Evolutionary conservation across 2,329 filamentous ascomycete species (phyloP).

Genomic region (Chalaropsis thielavioides): DNA sequence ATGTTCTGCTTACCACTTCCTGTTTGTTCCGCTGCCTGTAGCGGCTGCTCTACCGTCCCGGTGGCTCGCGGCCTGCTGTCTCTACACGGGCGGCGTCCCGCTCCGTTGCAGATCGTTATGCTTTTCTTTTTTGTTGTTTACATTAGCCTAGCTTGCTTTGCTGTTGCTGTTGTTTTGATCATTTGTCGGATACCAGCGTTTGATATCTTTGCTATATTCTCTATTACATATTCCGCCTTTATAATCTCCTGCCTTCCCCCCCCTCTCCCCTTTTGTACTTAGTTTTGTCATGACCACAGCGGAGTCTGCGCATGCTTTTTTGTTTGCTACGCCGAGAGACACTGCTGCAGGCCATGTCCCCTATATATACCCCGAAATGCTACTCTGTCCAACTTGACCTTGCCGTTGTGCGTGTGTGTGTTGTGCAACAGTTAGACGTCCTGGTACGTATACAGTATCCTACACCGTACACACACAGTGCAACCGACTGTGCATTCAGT

Average conservation of each 20-base stretch:
- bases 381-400: too few species aligned
- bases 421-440: too few species aligned
- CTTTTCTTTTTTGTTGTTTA: too few species aligned
- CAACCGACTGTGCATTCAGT: background rate
- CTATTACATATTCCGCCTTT: background rate
- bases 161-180: background rate
- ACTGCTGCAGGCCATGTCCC: background rate
- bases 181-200: background rate
- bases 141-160: background rate
- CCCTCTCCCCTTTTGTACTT: background rate
- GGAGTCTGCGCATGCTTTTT: background rate
- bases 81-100: too few species aligned
- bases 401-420: too few species aligned
- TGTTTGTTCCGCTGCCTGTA: too few species aligned
- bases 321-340: background rate
- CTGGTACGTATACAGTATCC: background rate
- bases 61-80: too few species aligned
- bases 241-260: background rate
- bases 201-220: background rate
- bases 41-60: too few species aligned
- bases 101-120: background rate
- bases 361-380: background rate
- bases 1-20: too few species aligned
- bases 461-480: background rate
- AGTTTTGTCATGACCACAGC: background rate